Evolutionary conservation across 768 basidiomycete species (phyloP).

Genomic region (Paxillus ammoniavirescens): DNA sequence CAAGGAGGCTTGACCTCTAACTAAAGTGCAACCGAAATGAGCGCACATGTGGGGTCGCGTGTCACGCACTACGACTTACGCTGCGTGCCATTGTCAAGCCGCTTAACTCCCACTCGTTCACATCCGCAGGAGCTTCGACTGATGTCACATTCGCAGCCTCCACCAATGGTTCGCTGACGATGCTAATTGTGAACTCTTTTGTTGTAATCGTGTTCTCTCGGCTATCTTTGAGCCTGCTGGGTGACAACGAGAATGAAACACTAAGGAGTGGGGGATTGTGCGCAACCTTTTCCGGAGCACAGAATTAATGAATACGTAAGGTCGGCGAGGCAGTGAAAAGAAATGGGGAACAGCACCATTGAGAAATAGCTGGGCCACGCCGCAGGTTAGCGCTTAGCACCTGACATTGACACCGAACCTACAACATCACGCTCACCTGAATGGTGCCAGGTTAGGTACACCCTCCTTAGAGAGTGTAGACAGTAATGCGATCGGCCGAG

Average conservation of each 20-base stretch:
- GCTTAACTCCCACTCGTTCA: constrained; percentile 60
- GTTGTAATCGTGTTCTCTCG: constrained; percentile 61
- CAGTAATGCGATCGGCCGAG: constrained; percentile 68
- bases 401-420: constrained; percentile 1
- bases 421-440: constrained; percentile 46
- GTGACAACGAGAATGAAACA: constrained; percentile 52
- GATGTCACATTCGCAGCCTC: constrained; percentile 57
- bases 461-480: constrained; percentile 56
- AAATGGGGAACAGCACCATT: constrained; percentile 39
- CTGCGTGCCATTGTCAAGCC: constrained; percentile 55
- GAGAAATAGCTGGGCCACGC: constrained; percentile 52
- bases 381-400: constrained; percentile 11
- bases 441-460: constrained; percentile 60
- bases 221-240: constrained; percentile 54
- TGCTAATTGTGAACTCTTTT: constrained; percentile 69
- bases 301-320: constrained; percentile 8
- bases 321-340: constrained; percentile 13
- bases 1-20: constrained; percentile 47
- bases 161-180: constrained; percentile 65
- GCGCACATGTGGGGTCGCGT: constrained; percentile 3
- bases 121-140: constrained; percentile 50
- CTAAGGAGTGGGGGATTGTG: constrained; percentile 67
- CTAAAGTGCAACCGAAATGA: constrained; percentile 30
- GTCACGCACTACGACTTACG: constrained; percentile 36
- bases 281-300: constrained; percentile 37